Conservation (phyloP, 2,329 filamentous ascomycete genomes). For the Beauveria scarabaeidicola region DNA sequence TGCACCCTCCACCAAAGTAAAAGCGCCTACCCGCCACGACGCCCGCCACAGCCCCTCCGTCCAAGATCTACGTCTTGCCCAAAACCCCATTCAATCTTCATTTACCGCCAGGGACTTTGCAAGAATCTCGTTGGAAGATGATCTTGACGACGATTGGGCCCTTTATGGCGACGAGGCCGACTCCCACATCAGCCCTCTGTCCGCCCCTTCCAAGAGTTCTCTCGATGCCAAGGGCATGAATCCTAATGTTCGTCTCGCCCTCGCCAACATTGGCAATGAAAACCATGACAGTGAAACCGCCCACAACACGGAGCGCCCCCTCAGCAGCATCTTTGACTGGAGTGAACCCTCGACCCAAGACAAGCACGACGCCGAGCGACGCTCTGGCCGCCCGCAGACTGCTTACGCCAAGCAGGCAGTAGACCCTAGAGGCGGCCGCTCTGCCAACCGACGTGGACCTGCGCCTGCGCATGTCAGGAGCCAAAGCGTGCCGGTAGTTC, state of each 20-base stretch:
- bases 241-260: conserved; percentile 44
- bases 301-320: conserved; percentile 37
- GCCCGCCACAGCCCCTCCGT: conserved; percentile 18
- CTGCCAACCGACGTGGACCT: conserved; percentile 58
- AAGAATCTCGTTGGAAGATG: conserved; percentile 50
- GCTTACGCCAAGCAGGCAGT: conserved; percentile 68
- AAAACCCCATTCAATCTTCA: conserved; percentile 23
- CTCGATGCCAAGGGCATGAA: conserved; percentile 45
- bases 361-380: conserved; percentile 49
- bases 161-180: conserved; percentile 48
- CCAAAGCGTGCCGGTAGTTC: conserved; percentile 69
- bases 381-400: conserved; percentile 60
- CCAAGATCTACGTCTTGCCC: neutral
- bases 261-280: conserved; percentile 41
- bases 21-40: conserved; percentile 10
- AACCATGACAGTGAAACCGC: conserved; percentile 21
- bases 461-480: conserved; percentile 65
- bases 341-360: conserved; percentile 57
- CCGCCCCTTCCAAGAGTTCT: conserved; percentile 46
- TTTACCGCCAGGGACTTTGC: conserved; percentile 33
- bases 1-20: conserved; percentile 22
- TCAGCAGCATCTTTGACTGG: conserved; percentile 72
- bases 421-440: conserved; percentile 61
- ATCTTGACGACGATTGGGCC: conserved; percentile 57
- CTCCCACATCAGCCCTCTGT: conserved; percentile 46